phyloP scores from a whole-genome alignment of 1,139 yeast genomes.

The Lodderomyces orthopsilosis region DNA sequence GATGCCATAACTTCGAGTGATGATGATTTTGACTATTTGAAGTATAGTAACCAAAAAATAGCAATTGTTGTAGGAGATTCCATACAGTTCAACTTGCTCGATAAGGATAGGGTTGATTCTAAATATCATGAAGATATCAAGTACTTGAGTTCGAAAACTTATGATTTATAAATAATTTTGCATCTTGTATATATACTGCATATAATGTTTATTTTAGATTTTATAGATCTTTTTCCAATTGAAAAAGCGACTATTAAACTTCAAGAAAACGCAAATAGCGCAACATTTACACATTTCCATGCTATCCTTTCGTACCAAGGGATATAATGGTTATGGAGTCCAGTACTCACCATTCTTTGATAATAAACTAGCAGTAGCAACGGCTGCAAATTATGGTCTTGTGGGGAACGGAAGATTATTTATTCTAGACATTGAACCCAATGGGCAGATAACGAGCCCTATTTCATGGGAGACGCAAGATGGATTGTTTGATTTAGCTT shows the following conservation, averaged over 20 bases:
- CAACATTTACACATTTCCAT: conserved; percentile 35
- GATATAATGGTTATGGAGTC: conserved; percentile 84
- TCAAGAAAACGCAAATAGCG: neutral
- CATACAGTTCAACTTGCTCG: conserved; percentile 56
- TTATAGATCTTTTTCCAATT: neutral
- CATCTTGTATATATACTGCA: conserved; percentile 2
- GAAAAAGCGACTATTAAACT: no score
- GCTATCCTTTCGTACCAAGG: conserved; percentile 73
- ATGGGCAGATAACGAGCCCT: conserved; percentile 58
- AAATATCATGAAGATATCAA: conserved; percentile 30
- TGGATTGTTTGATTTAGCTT: conserved; percentile 81
- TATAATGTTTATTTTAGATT: neutral
- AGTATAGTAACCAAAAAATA: conserved; percentile 73
- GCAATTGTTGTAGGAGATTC: conserved; percentile 75
- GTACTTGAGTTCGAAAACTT: conserved; percentile 34
- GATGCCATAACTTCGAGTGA: conserved; percentile 45
- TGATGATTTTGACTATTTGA: conserved; percentile 77
- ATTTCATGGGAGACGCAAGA: conserved; percentile 85
- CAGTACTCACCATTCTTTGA: conserved; percentile 92
- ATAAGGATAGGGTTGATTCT: conserved; percentile 29
- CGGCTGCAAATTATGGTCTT: conserved; percentile 89
- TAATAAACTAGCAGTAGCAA: conserved; percentile 83
- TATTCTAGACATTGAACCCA: conserved; percentile 62
- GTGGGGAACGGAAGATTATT: conserved; percentile 89
- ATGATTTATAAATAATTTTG: neutral